Conservation (phyloP, 768 basidiomycete species). For the Lactarius evosmus region DNA sequence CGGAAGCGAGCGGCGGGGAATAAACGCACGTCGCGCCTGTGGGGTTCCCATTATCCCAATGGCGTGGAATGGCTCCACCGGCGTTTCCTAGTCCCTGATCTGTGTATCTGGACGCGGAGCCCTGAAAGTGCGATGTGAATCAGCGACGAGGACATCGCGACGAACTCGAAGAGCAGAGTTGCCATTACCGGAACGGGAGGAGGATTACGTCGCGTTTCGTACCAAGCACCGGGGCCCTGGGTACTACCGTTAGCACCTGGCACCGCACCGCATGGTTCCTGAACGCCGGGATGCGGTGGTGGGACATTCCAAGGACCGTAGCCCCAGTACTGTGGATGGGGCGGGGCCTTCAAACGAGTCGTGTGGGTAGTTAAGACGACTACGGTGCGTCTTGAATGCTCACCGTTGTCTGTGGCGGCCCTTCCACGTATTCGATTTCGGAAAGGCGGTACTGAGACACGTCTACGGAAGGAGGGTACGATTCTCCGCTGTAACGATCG, state of each 20-base stretch:
- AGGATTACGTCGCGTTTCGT: background rate
- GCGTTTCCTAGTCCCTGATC: background rate
- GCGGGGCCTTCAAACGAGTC: background rate
- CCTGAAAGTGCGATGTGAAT: background rate
- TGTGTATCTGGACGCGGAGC: background rate
- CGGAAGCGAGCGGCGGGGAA: background rate
- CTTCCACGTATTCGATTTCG: background rate
- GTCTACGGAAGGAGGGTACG: background rate
- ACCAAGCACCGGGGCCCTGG: background rate
- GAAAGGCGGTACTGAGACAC: background rate
- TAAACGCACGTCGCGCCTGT: background rate
- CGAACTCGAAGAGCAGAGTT: background rate
- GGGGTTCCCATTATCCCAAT: background rate
- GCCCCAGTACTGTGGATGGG: background rate
- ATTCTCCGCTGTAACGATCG: background rate
- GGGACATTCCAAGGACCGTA: conserved; percentile 8
- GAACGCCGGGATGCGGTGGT: background rate
- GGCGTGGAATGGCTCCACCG: background rate
- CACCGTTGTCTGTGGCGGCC: background rate
- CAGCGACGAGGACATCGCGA: background rate
- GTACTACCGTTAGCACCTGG: background rate
- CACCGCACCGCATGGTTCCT: background rate
- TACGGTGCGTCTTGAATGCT: background rate
- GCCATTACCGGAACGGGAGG: background rate
- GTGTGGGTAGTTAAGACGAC: background rate